phyloP scores from a whole-genome alignment of 2,329 filamentous ascomycete species.

The Fusarium sterilihyphosum region DNA sequence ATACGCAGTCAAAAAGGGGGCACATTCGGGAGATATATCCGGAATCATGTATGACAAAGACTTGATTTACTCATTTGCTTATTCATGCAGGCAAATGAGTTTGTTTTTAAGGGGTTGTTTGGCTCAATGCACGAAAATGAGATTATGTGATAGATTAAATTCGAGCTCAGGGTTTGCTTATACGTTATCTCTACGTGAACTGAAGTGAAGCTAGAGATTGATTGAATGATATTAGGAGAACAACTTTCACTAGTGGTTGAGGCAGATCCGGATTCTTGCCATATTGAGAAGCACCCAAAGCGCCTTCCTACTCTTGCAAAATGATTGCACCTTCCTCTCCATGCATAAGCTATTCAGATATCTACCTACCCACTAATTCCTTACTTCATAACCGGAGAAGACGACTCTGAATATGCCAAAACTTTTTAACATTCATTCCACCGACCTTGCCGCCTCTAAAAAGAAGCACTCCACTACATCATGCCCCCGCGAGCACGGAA shows the following conservation, averaged over 20 bases:
- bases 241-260: neutral
- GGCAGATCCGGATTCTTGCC: neutral
- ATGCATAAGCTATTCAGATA: neutral
- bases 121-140: conserved; percentile 30
- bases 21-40: conserved; percentile 46
- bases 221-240: neutral
- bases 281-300: neutral
- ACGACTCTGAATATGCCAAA: too few relatives aligned
- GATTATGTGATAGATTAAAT: conserved; percentile 38
- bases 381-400: neutral
- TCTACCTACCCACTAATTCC: too few relatives aligned
- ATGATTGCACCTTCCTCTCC: neutral
- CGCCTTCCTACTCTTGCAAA: neutral
- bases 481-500: conserved; percentile 46
- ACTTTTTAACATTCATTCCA: neutral
- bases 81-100: conserved; percentile 31
- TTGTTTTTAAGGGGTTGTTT: conserved; percentile 32
- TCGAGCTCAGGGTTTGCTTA: conserved; percentile 23
- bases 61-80: conserved; percentile 41
- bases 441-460: neutral
- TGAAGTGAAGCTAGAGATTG: neutral
- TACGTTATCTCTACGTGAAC: neutral
- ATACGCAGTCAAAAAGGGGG: conserved; percentile 50
- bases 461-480: neutral
- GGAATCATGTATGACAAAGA: conserved; percentile 49